Base-by-base conservation (phyloP, 331 rosid species). In the Malus hybrid region DNA sequence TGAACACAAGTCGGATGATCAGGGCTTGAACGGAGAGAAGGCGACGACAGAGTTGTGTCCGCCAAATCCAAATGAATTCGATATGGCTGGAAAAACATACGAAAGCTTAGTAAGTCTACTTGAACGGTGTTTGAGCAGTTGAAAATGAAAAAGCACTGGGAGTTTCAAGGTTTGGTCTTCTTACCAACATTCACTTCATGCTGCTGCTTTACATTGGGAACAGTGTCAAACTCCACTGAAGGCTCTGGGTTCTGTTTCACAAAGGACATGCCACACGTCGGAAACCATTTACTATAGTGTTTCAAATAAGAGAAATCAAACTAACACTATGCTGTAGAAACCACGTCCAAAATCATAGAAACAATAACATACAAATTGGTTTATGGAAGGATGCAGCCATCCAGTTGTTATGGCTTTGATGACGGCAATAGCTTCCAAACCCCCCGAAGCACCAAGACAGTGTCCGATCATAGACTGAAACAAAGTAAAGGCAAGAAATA, bases 391-490 rank as follows among this genome's bases (percentile, higher is more conserved):
- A 89, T 95, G 99, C 76, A 95, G 77, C 99, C 99, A 95, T 81
- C 99, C 97, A 3, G 93, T 89, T 74, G 77, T 80, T 76, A 95
- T 92, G 83, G 99, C 99, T 89, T 95, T 92, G 65, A 92, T 86
- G 0, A 97, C 85, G 78, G 99, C 99, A 73, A 95, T 95, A 77
- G 99, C 99, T 92, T 95, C 99, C 93, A 95, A 85, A 78, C 99
- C 99, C 44, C 99, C 99, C 52, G 99, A 87, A 52, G 97, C 97
- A 77, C 99, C 97, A 57, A 95, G 99, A 84, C 97, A 86, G 74
- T 91, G 95, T 56, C 97, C 97, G 22, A 91, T 91, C 97, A 91
- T 85, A 79, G 96, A 91, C 97, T 91, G 88, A 72, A 61, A 70
- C 62, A 79, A 76, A 76, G 64, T n/a, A 70, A 74, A 68, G 12